Conservation (phyloP, 257 asterid genomes). For the Eustoma russellianum region DNA sequence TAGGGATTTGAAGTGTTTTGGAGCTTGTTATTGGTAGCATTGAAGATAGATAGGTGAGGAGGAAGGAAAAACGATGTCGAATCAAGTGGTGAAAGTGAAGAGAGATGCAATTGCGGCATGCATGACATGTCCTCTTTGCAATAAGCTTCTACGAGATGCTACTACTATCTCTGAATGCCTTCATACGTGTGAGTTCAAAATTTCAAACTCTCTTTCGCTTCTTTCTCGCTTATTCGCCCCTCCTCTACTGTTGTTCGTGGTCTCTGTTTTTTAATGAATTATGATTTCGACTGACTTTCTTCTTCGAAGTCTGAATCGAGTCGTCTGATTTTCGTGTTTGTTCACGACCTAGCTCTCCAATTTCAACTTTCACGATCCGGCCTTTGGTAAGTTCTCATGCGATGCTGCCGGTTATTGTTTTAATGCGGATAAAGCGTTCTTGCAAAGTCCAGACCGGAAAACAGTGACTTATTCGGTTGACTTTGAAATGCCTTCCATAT, state of each 20-base stretch:
- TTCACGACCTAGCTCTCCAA: slow-evolving; percentile 9
- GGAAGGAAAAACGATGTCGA: slow-evolving; percentile 50
- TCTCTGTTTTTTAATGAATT: not conserved
- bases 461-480: slow-evolving; percentile 6
- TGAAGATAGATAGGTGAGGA: not conserved
- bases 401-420: not conserved
- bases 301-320: slow-evolving; percentile 6
- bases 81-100: slow-evolving; percentile 69
- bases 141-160: slow-evolving; percentile 78
- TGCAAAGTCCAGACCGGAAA: not conserved
- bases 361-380: slow-evolving; percentile 8
- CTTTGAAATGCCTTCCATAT: slow-evolving; percentile 9
- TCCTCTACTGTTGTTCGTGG: not conserved
- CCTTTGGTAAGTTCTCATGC: slow-evolving; percentile 1
- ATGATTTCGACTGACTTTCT: no score
- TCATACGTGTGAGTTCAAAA: slow-evolving; percentile 74
- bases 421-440: no score
- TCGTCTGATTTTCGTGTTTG: not conserved
- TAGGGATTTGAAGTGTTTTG: not conserved
- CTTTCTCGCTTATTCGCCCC: not conserved
- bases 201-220: not conserved
- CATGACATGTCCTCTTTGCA: slow-evolving; percentile 98
- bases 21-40: not conserved
- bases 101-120: slow-evolving; percentile 79
- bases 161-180: slow-evolving; percentile 95